Evolutionary conservation across 2,329 filamentous ascomycete genomes (phyloP).

Genomic region (Leptosphaerulina australis): DNA sequence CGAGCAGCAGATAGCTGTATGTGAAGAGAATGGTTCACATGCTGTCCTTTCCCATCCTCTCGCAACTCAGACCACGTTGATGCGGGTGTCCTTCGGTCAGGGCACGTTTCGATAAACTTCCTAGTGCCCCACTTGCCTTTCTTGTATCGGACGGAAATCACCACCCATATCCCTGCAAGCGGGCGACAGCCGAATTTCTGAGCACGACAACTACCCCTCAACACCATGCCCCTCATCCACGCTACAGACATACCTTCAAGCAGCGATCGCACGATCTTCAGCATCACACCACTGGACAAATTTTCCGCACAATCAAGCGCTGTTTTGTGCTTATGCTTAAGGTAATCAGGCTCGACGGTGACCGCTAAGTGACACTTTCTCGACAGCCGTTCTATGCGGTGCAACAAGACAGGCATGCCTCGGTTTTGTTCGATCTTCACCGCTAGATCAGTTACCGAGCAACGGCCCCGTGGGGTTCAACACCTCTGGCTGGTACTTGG

Average conservation of each 20-base stretch:
- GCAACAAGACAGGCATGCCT: slow-evolving; percentile 23
- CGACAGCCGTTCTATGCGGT: slow-evolving; percentile 17
- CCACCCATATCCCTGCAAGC: slow-evolving; percentile 28
- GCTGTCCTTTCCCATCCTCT: slow-evolving; percentile 7
- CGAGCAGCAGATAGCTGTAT: slow-evolving; percentile 7
- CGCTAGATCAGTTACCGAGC: slow-evolving; percentile 27
- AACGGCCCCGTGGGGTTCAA: slow-evolving; percentile 22
- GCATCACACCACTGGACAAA: slow-evolving; percentile 5
- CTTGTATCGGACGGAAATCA: slow-evolving; percentile 24
- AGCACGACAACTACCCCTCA: slow-evolving; percentile 31
- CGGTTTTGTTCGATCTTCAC: slow-evolving; percentile 34
- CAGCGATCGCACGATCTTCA: slow-evolving; percentile 13
- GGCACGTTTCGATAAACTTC: slow-evolving; percentile 23
- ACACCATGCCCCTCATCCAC: slow-evolving; percentile 34
- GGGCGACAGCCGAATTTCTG: slow-evolving; percentile 16
- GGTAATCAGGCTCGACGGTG: background rate
- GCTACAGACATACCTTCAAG: slow-evolving; percentile 1
- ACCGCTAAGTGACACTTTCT: slow-evolving; percentile 5
- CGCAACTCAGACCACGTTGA: slow-evolving; percentile 10
- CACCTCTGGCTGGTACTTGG: slow-evolving; percentile 1
- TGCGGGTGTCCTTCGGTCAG: slow-evolving; percentile 7
- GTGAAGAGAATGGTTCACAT: slow-evolving; percentile 9
- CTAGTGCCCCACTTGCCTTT: slow-evolving; percentile 39
- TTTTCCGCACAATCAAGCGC: background rate
- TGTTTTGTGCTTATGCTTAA: background rate